phyloP scores from a whole-genome alignment of 202 grass and related monocot genomes.

The Setaria viridis region DNA sequence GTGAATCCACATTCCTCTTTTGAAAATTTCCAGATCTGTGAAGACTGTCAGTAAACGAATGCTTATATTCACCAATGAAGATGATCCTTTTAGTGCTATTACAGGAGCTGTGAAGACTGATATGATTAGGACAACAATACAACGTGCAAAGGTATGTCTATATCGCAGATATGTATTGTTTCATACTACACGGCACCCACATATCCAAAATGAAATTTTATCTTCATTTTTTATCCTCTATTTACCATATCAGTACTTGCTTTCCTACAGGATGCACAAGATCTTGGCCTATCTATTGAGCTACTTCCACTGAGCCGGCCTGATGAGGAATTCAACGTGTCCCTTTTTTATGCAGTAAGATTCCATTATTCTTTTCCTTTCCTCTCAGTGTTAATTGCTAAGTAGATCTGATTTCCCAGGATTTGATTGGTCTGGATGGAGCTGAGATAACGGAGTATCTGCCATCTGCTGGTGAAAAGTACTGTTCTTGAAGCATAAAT shows the following conservation, averaged over 20 bases:
- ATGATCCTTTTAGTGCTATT: constrained; percentile 89
- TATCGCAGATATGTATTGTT: constrained; percentile 37
- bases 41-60: constrained; percentile 84
- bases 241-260: constrained; percentile 22
- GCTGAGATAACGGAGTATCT: constrained; percentile 72
- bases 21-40: constrained; percentile 62
- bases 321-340: constrained; percentile 81
- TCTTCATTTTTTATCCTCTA: constrained; percentile 28
- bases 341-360: constrained; percentile 93
- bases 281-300: constrained; percentile 93
- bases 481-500: constrained; percentile 46
- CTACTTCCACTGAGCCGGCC: constrained; percentile 81
- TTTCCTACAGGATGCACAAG: constrained; percentile 75
- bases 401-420: constrained; percentile 52
- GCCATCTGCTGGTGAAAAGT: constrained; percentile 89
- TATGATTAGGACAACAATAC: constrained; percentile 88
- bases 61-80: constrained; percentile 95
- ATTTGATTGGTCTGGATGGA: constrained; percentile 86
- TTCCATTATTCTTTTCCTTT: not conserved
- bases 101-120: constrained; percentile 81
- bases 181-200: not conserved
- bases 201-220: constrained; percentile 17
- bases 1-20: constrained; percentile 25
- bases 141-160: constrained; percentile 73
- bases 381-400: constrained; percentile 28